Evolutionary conservation across 1,284 basidiomycete genomes (phyloP).

Genomic region (Rhizoctonia solani): DNA sequence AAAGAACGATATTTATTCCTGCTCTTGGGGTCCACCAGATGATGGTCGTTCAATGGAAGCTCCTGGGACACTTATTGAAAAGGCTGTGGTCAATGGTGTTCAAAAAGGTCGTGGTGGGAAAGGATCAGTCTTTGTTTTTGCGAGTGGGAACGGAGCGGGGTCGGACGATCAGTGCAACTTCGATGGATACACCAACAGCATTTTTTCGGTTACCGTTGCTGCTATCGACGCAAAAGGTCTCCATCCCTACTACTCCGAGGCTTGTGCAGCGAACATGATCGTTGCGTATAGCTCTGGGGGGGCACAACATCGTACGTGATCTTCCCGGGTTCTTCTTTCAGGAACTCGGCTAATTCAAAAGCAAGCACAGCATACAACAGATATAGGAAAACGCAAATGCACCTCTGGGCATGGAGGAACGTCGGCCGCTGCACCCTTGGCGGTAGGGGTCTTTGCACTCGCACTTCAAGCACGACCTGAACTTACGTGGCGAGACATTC

Average conservation of each 20-base stretch:
- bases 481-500: constrained; percentile 95
- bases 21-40: constrained; percentile 98
- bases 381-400: constrained; percentile 86
- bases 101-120: constrained; percentile 89
- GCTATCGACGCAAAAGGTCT: constrained; percentile 90
- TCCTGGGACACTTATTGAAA: constrained; percentile 88
- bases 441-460: constrained; percentile 87
- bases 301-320: constrained; percentile 81
- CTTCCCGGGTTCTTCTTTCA: neutral
- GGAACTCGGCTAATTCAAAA: constrained; percentile 31
- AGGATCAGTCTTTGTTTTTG: constrained; percentile 96
- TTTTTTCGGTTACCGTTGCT: constrained; percentile 94
- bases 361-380: constrained; percentile 81
- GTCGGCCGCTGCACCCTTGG: constrained; percentile 96
- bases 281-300: constrained; percentile 97
- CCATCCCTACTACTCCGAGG: constrained; percentile 96
- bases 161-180: constrained; percentile 98
- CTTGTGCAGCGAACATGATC: constrained; percentile 95
- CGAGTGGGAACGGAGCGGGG: constrained; percentile 93
- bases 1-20: constrained; percentile 91
- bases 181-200: constrained; percentile 98
- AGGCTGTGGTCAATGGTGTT: constrained; percentile 93
- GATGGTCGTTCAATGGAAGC: constrained; percentile 96
- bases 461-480: constrained; percentile 87
- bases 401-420: constrained; percentile 90